A percentile compares a stretch with the other conserved stretches of the same genome.
These are phyloP conservation scores for Kandelia obovata DNA, from an alignment of 345 rosid species.

Conservation along the genomic window DNA sequence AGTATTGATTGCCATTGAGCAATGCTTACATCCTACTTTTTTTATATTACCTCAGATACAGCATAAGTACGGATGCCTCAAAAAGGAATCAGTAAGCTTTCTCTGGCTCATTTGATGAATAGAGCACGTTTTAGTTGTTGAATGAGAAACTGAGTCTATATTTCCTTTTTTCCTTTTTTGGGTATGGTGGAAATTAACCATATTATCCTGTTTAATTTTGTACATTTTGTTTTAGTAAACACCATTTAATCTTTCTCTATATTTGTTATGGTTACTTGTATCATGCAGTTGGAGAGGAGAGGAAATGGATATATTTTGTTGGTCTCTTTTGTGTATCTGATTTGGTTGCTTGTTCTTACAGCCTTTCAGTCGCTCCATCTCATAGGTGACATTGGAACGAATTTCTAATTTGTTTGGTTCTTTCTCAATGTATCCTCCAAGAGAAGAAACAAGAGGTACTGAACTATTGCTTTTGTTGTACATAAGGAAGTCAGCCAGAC, in stretches of 20 bases:
- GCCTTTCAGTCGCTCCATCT: conserved; percentile 70
- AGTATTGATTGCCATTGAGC: neutral
- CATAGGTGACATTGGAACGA: conserved; percentile 66
- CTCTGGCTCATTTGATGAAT: conserved; percentile 2
- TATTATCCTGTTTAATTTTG: neutral
- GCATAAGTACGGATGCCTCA: conserved; percentile 74
- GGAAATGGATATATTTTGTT: neutral
- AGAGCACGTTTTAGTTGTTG: neutral
- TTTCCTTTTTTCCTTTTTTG: too few species aligned
- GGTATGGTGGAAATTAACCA: too few species aligned
- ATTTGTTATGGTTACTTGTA: neutral
- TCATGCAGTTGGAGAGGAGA: conserved; percentile 1
- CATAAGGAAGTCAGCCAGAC: neutral
- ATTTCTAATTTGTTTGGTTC: conserved; percentile 73
- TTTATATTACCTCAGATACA: conserved; percentile 58
- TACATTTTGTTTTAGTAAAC: neutral
- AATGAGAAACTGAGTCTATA: neutral
- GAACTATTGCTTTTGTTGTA: neutral
- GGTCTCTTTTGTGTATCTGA: neutral
- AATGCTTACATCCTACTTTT: conserved; percentile 18
- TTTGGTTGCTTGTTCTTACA: conserved; percentile 32
- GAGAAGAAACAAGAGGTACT: conserved; percentile 56
- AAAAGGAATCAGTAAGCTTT: conserved; percentile 63
- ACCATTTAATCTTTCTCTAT: too few species aligned
- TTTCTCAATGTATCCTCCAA: conserved; percentile 52